Evolutionary conservation across 176 grass and related monocot genomes (phyloP), one percentile per base, ranked within the genome.

Genomic region (Cenchrus fungigraminus): DNA sequence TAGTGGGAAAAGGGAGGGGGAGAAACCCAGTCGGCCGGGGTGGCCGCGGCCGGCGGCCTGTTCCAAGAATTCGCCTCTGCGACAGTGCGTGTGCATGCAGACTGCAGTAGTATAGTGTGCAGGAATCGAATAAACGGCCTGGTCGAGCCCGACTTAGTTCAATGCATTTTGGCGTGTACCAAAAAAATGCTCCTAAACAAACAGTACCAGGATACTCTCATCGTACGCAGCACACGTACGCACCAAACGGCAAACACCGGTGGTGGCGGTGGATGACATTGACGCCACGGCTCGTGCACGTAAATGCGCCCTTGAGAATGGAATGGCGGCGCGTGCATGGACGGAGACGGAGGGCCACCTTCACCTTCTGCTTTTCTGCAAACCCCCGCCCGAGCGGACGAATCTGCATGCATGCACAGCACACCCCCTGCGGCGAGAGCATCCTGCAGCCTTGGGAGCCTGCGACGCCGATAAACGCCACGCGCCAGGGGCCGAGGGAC

Each of bases 401-500:
- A 11, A 55, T 20, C 13, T 74, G 47, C 65, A n/a, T 68, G 65
- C 51, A 37, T 74, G 56, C 17, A 57, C 0, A 2, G 37, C 37
- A 57, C 51, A 1, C 51, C 9, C 9, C 14, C 51, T 14, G 12
- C 14, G 53, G 14, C 14, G 53, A 40, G 40, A 69, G 15, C 66
- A 69, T 45, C 34, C 67, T 34, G 59, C 77, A 79, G 28, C 61
- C 67, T 80, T 53, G 78, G 10, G 6, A 80, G 17, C 57, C 32
- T 32, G 13, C 13, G n/a, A 20, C 16, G 40, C 71, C 37, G 4
- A 40, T 40, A 40, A 3, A 34, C 29, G 71, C 37, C 22, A 25
- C n/a, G 70, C 45, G 22, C 57, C 6, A 7, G 17, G 55, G 17
- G 4, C 55, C 55, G 16, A 60, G 57, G 20, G 54, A 1, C 50